Evolutionary conservation across 306 rosid species (phyloP), one percentile per base, ranked within the genome.

Genomic region (Corylus avellana): DNA sequence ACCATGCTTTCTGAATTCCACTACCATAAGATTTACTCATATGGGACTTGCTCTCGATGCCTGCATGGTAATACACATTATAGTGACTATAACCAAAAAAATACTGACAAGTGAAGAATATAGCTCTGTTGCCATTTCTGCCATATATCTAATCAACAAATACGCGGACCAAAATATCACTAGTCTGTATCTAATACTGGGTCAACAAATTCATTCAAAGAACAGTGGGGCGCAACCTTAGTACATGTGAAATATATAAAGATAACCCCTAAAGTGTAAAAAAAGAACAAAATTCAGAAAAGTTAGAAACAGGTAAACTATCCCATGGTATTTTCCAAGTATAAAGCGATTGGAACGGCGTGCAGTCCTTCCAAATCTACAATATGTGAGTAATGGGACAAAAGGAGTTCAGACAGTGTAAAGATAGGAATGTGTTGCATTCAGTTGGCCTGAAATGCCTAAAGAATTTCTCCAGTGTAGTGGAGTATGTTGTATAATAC

Each of bases 11-110:
- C 37, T 12, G 8, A 59, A 49, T 49, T 49, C 53, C 14, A 3
- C 14, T 17, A 37, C 77, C 47, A 71, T 67, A 13, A 49, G 37
- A 18, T 73, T 51, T 32, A 20, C 56, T 85, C 86, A 90, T 71
- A 85, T 78, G 53, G 91, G 92, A 61, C 92, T 87, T 77, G 86
- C 83, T 82, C 80, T 77, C 16, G 82, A 82, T 3, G 64, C 87
- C 95, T 89, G 87, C 87, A 83, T 78, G 11, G 29, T 59, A 71
- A 42, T 61, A 18, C 79, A 76, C 8, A 11, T 39, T 27, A 12
- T 44, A 8, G 47, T 58, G 53, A 58, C 44, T 32, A 73, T 17
- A 51, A 6, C 1, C 50, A 39, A 20, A 69, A 6, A 6, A 35
- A 18, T n/a, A 69, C 73, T 46, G 54, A 69, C 7, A 39, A 22